Base-by-base conservation (phyloP, 768 basidiomycete species). In the Hypholoma fasciculare region DNA sequence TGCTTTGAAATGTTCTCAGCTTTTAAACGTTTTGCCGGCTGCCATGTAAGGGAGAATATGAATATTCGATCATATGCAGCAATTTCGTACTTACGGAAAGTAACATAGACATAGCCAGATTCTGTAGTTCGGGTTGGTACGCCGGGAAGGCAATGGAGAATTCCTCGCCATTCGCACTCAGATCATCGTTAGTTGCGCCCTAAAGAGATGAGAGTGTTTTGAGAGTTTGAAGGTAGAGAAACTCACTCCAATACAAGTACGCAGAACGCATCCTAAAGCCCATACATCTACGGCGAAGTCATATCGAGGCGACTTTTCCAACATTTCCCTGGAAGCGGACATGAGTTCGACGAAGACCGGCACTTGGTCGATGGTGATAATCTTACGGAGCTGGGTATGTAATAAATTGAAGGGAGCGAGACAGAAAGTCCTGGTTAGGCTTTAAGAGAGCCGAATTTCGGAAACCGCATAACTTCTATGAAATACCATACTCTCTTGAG, bases 281-380 rank as follows among this genome's bases (percentile, higher is more conserved):
- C 58, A 59, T 20, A 38, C 34, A 30, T 59, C 58, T 27, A 50
- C 34, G 4, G 53, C 37, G 12, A 59, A 59, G 54, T 46, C 58
- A 39, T 56, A 56, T 53, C 40, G 42, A 20, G 50, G 53, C 50
- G 57, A 26, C 17, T 23, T 34, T 12, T 54, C 23, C 16, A 50
- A 13, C 17, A 57, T 37, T 30, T 49, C 56, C 13, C 56, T 57
- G 4, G 11, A 34, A 34, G 30, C 30, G 1, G 30, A 34, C 30
- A 34, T 34, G 9, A 34, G 6, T 34, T 34, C 9, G 30, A 34
- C 30, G 9, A 34, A 23, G 9, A 34, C 30, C 6, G 30, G 30
- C 30, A 34, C 30, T 34, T 34, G 7, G 30, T 34, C 30, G 9
- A 9, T 34, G 30, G 30, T 34, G 9, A 34, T 34, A 34, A 34